Percentiles rank a stretch among this genome's conserved stretches.
Conservation (phyloP, 495 filamentous ascomycete genomes). For the Schizothecium vesticola region DNA sequence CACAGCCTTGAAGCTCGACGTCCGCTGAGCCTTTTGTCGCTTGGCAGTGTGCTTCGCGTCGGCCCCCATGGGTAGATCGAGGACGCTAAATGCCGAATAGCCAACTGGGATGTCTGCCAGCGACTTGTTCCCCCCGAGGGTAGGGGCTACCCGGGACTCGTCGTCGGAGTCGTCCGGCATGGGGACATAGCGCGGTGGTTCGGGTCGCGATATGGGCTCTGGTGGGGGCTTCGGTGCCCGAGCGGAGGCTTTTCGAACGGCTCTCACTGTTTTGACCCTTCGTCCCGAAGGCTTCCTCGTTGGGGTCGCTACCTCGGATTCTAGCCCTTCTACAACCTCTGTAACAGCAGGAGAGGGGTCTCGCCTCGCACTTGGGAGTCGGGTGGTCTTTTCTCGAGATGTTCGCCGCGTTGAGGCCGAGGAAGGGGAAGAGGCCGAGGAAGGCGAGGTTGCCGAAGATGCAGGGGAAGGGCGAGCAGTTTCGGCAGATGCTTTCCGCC, state of each 20-base stretch:
- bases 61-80: constrained; percentile 44
- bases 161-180: constrained; percentile 12
- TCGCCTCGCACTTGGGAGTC: constrained; percentile 20
- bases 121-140: constrained; percentile 39
- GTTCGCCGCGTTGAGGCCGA: constrained; percentile 26
- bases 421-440: neutral
- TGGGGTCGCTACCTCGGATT: constrained; percentile 25
- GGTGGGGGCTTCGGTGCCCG: neutral
- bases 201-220: neutral
- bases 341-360: constrained; percentile 45
- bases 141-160: constrained; percentile 35
- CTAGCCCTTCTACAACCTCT: constrained; percentile 34
- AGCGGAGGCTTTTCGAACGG: neutral
- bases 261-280: constrained; percentile 8
- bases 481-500: constrained; percentile 21
- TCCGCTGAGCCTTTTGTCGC: constrained; percentile 41
- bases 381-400: constrained; percentile 17
- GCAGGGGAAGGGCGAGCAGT: constrained; percentile 21
- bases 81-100: constrained; percentile 54
- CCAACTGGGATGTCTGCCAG: constrained; percentile 52
- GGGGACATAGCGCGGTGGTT: neutral
- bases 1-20: constrained; percentile 44
- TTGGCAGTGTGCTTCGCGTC: constrained; percentile 35
- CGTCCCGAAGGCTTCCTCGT: constrained; percentile 15
- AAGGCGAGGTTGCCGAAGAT: neutral